Evolutionary conservation across 345 rosid genomes (phyloP), one percentile per base, ranked within the genome.

Genomic region (Nasturtium officinale): DNA sequence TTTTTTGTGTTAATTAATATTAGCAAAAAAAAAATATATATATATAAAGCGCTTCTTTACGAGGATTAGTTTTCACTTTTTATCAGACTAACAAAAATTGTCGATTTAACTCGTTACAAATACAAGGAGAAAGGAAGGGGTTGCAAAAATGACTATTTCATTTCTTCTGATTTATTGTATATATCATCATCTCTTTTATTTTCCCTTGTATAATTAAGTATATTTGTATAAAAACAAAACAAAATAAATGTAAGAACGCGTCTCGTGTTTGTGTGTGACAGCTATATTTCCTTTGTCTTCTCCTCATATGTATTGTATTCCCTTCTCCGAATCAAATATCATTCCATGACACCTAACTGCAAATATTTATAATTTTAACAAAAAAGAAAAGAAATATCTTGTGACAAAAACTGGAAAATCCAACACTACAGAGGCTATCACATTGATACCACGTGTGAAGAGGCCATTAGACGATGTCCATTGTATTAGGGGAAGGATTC

Each of bases 241-340:
- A 48, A 26, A 18, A 2, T 45, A 9, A 62, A 46, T 57, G 71
- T 63, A 56, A 75, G 58, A 70, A 64, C 55, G 80, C 48, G 80
- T 70, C 76, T 77, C 76, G 80, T 77, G 80, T 77, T 63, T 43
- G 17, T 57, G 80, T 43, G 17, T 57, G 80, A 77, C 80, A 77
- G 80, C 80, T 77, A 64, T 69, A 56, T 70, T 3, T 56, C 46
- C 6, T 77, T 77, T 77, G 80, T 70, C 76, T 70, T 59, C 76
- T 77, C 76, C 33, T 29, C 65, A 50, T 38, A 56, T 70, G 76
- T 32, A 70, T 56, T 51, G 61, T 77, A 63, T 46, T 64, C 54
- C 65, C 71, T 76, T 69, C 52, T 70, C 72, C 67, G 71, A 48
- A 76, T 55, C 79, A 76, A 63, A 63, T 57, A 70, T 56, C 67